Evolutionary conservation across 2,329 filamentous ascomycete genomes (phyloP).

Genomic region (Scedosporium dehoogii): DNA sequence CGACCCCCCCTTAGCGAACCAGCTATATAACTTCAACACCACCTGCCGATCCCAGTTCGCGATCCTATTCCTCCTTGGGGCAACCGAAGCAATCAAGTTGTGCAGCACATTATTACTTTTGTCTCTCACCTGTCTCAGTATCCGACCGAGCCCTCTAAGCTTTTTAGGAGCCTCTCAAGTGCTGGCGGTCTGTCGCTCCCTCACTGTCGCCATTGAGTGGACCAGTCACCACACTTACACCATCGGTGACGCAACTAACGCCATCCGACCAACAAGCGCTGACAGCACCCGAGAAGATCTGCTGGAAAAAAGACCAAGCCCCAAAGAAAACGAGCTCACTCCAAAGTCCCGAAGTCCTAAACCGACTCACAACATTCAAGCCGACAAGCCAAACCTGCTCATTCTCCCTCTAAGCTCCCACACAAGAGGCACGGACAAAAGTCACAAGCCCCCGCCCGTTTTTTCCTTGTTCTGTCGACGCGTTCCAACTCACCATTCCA

Average conservation of each 20-base stretch:
- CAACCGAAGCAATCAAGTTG: no score
- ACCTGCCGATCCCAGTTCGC: no score
- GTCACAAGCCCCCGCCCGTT: no score
- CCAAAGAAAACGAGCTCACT: background rate
- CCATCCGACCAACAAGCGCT: background rate
- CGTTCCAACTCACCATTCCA: background rate
- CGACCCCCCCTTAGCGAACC: no score
- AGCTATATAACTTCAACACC: no score
- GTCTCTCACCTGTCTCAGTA: background rate
- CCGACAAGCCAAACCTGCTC: no score
- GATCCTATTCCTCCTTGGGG: no score
- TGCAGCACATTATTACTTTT: background rate
- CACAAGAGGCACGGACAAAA: no score
- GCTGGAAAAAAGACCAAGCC: no score
- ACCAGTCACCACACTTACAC: conserved; percentile 1
- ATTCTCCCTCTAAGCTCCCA: no score
- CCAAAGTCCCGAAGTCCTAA: background rate
- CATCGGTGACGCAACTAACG: conserved; percentile 5
- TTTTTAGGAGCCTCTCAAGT: no score
- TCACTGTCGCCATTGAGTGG: background rate
- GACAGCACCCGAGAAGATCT: background rate
- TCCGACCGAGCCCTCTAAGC: background rate
- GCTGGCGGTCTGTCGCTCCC: background rate
- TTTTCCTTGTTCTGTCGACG: background rate
- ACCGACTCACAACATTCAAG: background rate